These are phyloP conservation scores for Mucor velutinosus DNA, from an alignment of 371 early-diverging fungal genomes.

Conservation along the genomic window DNA sequence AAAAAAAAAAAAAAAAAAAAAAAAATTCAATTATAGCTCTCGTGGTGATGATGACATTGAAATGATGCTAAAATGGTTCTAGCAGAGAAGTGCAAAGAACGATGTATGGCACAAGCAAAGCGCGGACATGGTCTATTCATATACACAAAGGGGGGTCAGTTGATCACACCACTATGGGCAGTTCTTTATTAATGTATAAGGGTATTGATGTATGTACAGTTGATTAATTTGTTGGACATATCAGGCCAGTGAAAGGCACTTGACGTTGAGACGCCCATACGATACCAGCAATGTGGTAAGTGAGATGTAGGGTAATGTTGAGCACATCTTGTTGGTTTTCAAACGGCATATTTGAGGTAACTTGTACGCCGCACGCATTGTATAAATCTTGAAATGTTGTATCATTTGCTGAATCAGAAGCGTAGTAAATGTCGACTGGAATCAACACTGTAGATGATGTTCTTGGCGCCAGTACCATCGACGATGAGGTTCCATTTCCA, in stretches of 20 bases:
- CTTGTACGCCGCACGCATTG: constrained; percentile 38
- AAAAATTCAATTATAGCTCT: no score
- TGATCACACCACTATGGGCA: neutral
- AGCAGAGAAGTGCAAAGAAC: neutral
- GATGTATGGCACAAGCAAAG: neutral
- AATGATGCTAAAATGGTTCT: neutral
- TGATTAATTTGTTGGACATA: constrained; percentile 25
- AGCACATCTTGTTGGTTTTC: constrained; percentile 21
- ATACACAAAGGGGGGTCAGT: neutral
- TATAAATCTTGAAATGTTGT: constrained; percentile 40
- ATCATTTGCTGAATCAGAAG: constrained; percentile 23
- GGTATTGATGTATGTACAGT: neutral
- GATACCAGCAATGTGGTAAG: constrained; percentile 36
- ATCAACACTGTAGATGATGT: constrained; percentile 7
- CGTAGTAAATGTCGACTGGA: constrained; percentile 23
- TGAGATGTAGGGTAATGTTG: constrained; percentile 32
- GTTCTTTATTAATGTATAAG: neutral
- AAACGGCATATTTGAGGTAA: constrained; percentile 16
- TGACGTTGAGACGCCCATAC: constrained; percentile 31
- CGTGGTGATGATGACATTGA: neutral
- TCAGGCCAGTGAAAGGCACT: constrained; percentile 18
- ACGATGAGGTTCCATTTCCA: constrained; percentile 16
- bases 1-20: no score
- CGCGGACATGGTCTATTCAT: neutral
- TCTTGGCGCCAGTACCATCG: constrained; percentile 8